Evolutionary conservation across 768 basidiomycete species (phyloP).

Genomic region (Polyporus arcularius): DNA sequence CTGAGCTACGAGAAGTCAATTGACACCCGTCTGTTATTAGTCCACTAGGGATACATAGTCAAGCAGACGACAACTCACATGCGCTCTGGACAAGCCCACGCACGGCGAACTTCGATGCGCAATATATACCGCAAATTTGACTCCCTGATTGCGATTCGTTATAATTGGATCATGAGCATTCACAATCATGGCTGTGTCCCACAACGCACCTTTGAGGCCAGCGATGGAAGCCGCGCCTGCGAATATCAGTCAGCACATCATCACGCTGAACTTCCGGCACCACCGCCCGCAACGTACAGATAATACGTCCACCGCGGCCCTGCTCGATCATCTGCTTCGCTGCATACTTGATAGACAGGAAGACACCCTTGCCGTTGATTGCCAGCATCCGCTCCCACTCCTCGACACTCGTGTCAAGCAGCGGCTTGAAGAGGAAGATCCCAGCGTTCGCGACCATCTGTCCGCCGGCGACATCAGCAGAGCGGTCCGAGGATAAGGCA

Average conservation of each 20-base stretch:
- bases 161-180: neutral
- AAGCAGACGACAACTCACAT: neutral
- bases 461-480: neutral
- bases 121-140: conserved; percentile 15
- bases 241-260: neutral
- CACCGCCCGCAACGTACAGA: conserved; percentile 22
- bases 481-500: neutral
- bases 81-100: conserved; percentile 28
- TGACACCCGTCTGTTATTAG: neutral
- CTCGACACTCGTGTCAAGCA: conserved; percentile 13
- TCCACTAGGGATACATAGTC: neutral
- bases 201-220: conserved; percentile 19
- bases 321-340: conserved; percentile 42
- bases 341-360: conserved; percentile 43
- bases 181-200: neutral
- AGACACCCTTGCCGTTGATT: conserved; percentile 36
- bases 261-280: conserved; percentile 8
- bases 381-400: conserved; percentile 22
- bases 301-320: conserved; percentile 40
- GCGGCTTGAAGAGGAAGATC: conserved; percentile 9
- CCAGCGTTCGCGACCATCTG: conserved; percentile 33
- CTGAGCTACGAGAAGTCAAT: conserved; percentile 16
- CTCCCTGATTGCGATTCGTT: neutral
- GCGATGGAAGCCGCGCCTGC: conserved; percentile 21
- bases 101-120: conserved; percentile 28